Evolutionary conservation across 1,284 basidiomycete species (phyloP).

Genomic region (Afroboletus lepidellus): DNA sequence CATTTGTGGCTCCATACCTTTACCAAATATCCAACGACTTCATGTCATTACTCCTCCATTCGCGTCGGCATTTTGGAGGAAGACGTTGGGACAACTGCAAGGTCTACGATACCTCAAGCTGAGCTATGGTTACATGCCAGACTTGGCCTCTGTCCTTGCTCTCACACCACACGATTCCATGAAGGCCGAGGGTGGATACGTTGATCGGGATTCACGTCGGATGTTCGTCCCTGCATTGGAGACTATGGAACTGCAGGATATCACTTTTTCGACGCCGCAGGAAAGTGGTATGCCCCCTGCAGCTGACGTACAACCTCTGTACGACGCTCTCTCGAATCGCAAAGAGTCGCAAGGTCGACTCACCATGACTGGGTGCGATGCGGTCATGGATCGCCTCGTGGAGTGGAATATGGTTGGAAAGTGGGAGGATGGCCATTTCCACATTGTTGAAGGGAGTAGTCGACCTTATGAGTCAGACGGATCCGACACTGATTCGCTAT

Average conservation of each 20-base stretch:
- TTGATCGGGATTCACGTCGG: not conserved
- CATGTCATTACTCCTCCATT: not conserved
- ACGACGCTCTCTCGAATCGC: not conserved
- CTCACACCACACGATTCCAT: not conserved
- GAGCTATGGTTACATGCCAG: not conserved
- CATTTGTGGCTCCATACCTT: not conserved
- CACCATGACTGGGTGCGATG: not conserved
- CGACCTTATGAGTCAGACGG: too few relatives aligned
- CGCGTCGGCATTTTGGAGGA: not conserved
- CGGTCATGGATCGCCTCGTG: too few relatives aligned
- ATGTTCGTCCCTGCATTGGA: not conserved
- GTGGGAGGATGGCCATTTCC: not conserved
- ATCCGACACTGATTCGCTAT: too few relatives aligned
- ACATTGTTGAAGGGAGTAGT: not conserved
- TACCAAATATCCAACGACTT: not conserved
- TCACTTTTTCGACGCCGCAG: not conserved
- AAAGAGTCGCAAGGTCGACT: not conserved
- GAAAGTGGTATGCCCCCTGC: not conserved
- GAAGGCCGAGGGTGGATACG: not conserved
- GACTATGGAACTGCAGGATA: not conserved
- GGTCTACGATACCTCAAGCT: constrained; percentile 3
- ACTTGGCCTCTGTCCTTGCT: not conserved
- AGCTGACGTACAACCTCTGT: not conserved
- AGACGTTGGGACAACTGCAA: not conserved
- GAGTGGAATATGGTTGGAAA: not conserved